Base-by-base conservation (phyloP, 148 eudicot genomes). In the Oxyria digyna region DNA sequence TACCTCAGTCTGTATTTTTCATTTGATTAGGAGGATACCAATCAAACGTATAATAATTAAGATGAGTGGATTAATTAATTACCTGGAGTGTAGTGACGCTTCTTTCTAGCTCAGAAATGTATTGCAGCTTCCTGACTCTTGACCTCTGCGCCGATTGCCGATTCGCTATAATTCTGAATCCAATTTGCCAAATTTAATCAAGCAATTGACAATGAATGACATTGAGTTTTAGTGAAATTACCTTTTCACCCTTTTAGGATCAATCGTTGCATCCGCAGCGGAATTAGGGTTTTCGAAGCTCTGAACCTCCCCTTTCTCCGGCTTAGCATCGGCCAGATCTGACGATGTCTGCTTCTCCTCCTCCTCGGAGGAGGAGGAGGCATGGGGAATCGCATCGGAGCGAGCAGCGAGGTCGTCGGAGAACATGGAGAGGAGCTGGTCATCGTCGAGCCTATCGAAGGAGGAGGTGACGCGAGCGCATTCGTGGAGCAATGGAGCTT, bases 81-180 rank as follows among this genome's bases (percentile, higher is more conserved):
- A 89, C 98, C 91, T 93, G 96, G 59, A 93, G 80, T 40, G 98
- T 73, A 54, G 96, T 83, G 29, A 93, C 95, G 73, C 90, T 90
- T 33, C 99, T 81, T 72, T 94, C 99, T 17, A 94, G 85, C 79
- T 94, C 99, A 20, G 97, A 94, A 69, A 94, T 88, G 83, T 94
- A 94, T 75, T 94, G 99, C 52, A 94, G 74, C 68, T 94, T 94
- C 64, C 99, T 86, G 78, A 94, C 97, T 72, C 99, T 77, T 45
- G 99, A 94, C 45, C 99, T 79, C 75, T 94, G 99, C 7, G 99
- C 99, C 14, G 99, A 94, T 80, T 94, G 97, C 48, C 99, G 84
- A 21, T 94, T 94, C 0, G 99, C 99, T 78, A 94, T 75, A 13
- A 94, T 88, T 77, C 99, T 94, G 80, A 59, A 27, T 29, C 14